phyloP scores from a whole-genome alignment of 2,329 filamentous ascomycete species.

The Onygenales sp. region DNA sequence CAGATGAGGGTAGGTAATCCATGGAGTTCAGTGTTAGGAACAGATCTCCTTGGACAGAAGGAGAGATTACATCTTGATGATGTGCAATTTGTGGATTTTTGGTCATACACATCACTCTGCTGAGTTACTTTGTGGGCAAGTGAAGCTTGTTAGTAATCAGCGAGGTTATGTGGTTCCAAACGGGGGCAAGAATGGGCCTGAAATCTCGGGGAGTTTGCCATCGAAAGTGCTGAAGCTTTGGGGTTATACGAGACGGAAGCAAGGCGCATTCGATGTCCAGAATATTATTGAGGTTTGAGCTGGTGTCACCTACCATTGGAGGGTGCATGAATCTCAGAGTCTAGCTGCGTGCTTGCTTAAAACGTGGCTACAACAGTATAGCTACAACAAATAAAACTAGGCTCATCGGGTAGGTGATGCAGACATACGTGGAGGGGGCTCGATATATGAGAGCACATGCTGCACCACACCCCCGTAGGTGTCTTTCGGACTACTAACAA shows the following conservation, averaged over 20 bases:
- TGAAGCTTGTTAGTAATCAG: slow-evolving; percentile 32
- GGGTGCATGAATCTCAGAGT: too few species aligned
- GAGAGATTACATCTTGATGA: slow-evolving; percentile 4
- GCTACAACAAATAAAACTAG: too few species aligned
- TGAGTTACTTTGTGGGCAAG: slow-evolving; percentile 23
- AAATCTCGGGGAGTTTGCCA: background rate
- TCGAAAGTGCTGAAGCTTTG: background rate
- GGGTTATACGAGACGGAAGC: background rate
- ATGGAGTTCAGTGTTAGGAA: slow-evolving; percentile 41
- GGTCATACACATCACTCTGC: slow-evolving; percentile 33
- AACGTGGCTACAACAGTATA: too few species aligned
- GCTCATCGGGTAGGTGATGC: too few species aligned
- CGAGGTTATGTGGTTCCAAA: slow-evolving; percentile 21
- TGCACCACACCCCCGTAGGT: too few species aligned
- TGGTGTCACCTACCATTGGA: too few species aligned
- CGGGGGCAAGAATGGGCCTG: background rate
- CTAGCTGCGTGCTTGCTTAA: too few species aligned
- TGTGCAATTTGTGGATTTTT: slow-evolving; percentile 31
- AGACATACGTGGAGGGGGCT: background rate
- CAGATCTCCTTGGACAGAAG: slow-evolving; percentile 30
- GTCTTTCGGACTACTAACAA: too few species aligned
- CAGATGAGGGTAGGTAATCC: slow-evolving; percentile 39
- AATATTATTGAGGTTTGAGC: background rate
- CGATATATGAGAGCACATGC: background rate
- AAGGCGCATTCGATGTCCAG: background rate